Evolutionary conservation across 2,329 filamentous ascomycete genomes (phyloP), one percentile per base, ranked within the genome.

Genomic region (Pleurostoma richardsiae): DNA sequence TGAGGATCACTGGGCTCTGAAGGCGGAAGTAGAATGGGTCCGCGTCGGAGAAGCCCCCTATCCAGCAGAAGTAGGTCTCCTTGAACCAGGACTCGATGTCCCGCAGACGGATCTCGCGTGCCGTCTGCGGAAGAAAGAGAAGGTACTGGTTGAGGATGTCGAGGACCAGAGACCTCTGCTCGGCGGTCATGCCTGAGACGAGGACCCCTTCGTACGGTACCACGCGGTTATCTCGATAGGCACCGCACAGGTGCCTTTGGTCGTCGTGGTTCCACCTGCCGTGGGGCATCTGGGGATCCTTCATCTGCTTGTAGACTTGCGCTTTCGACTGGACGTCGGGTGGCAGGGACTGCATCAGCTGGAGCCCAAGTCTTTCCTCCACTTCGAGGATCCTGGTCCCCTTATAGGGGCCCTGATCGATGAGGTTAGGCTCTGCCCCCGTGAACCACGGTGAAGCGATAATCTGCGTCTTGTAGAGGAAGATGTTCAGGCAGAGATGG

Each of bases 61-160:
- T 90, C 86, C 88, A 92, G 59, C 77, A 80, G 59, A 89, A 91
- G 58, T 88, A 87, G 4, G 86, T 91, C 70, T 90, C 85, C n/a
- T 67, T 56, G 47, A 85, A 80, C 60, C 79, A 76, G 3, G 62
- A 58, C 43, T 72, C 69, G 41, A 83, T 71, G 38, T 82, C 72
- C 1, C 69, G 63, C 2, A 89, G 61, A 11, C 80, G 77, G 4
- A 78, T 59, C 42, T 72, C 57, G 2, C 83, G 72, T 0, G 85
- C 74, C 8, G 59, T 57, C 0, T 64, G 56, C 0, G 87, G 87
- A 0, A 89, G 75, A 52, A 88, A 91, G 0, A 87, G 65, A 2
- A 88, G 68, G 55, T 86, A 90, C 49, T 88, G 74, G 29, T 76
- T 63, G 30, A 85, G 65, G 42, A 90, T 83, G 0, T 62, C 67